These are phyloP conservation scores for Gonapodya sp. DNA, from an alignment of 192 early-diverging fungal species.

Conservation along the genomic window DNA sequence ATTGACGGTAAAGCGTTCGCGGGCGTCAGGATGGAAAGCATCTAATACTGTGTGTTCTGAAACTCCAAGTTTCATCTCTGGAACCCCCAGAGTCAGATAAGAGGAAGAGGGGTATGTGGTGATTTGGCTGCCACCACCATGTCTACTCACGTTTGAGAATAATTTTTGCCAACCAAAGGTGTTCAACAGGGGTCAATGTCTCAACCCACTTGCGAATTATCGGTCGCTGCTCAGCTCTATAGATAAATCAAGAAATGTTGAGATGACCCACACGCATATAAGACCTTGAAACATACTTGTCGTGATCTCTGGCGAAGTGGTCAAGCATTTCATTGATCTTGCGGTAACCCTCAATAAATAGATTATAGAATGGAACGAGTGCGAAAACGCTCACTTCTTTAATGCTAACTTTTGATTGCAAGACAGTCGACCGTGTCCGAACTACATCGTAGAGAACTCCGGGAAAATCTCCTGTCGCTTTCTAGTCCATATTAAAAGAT, in stretches of 20 bases:
- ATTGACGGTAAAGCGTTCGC: neutral
- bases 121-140: neutral
- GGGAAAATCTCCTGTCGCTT: conserved; percentile 1
- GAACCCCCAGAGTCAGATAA: too few relatives aligned
- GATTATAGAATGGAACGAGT: too few relatives aligned
- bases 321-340: conserved; percentile 7
- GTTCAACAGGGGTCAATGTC: neutral
- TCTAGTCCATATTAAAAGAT: neutral
- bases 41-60: neutral
- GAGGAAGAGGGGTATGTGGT: neutral
- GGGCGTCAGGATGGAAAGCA: neutral
- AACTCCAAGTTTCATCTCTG: neutral
- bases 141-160: conserved; percentile 1
- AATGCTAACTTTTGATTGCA: neutral
- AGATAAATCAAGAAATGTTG: neutral
- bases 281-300: neutral
- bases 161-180: neutral
- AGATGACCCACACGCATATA: neutral
- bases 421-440: neutral
- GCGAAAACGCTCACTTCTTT: neutral
- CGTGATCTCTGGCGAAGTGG: neutral
- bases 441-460: neutral
- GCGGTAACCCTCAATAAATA: too few relatives aligned
- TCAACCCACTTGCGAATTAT: neutral
- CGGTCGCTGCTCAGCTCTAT: neutral